phyloP scores from a whole-genome alignment of 176 grass and related monocot genomes.

The Stipa capillata region DNA sequence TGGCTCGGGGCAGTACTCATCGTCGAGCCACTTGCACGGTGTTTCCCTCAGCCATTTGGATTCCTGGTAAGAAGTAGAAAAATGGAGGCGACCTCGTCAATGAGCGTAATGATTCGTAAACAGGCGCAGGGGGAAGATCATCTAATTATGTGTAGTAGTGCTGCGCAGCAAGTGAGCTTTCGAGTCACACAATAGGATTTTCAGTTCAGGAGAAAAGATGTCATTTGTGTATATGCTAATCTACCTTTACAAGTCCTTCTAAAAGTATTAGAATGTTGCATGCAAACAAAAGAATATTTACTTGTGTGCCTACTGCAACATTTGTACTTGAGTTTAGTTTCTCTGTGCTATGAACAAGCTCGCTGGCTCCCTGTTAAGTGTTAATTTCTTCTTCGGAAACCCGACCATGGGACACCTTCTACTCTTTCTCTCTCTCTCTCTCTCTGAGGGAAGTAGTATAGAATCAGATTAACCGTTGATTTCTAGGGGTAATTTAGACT shows the following conservation, averaged over 20 bases:
- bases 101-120: too few relatives aligned
- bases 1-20: conserved; percentile 77
- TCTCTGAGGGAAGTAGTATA: too few relatives aligned
- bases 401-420: too few relatives aligned
- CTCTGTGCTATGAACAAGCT: too few relatives aligned
- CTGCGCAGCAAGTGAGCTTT: too few relatives aligned
- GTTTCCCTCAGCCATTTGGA: conserved; percentile 80
- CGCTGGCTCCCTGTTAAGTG: too few relatives aligned
- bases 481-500: too few relatives aligned
- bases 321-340: background rate
- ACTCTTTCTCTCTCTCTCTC: background rate
- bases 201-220: background rate
- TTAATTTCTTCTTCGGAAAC: background rate
- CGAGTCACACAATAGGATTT: too few relatives aligned
- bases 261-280: background rate
- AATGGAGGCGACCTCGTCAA: too few relatives aligned
- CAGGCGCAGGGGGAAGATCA: too few relatives aligned
- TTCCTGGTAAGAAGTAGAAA: conserved; percentile 37
- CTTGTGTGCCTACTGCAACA: background rate
- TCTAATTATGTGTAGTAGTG: too few relatives aligned
- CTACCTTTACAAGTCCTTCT: background rate
- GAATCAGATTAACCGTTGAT: too few relatives aligned
- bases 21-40: conserved; percentile 76
- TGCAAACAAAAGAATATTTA: background rate
- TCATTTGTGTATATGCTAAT: background rate